Percentiles rank a stretch among this genome's conserved stretches.
Conservation (phyloP, 208 protist species). For the Crithidia thermophila region DNA sequence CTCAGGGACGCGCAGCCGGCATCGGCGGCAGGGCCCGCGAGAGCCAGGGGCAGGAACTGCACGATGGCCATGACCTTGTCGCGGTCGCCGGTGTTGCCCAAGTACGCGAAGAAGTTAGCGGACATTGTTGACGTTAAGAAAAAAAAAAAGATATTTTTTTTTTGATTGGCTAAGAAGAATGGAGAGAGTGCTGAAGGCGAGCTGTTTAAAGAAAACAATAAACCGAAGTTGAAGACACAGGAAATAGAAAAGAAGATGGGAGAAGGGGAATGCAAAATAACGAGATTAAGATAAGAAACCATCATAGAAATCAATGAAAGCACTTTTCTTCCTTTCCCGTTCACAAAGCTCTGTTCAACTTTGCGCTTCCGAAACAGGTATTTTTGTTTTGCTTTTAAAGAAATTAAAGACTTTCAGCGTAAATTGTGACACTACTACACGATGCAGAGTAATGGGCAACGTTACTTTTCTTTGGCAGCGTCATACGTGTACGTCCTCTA, state of each 20-base stretch:
- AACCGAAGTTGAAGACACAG: background rate
- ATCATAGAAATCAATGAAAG: too few species aligned
- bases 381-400: too few species aligned
- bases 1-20: slow-evolving; percentile 60
- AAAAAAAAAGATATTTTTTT: slow-evolving; percentile 17
- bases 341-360: too few species aligned
- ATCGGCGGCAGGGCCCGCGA: slow-evolving; percentile 60
- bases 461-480: too few species aligned
- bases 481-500: too few species aligned
- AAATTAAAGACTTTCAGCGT: background rate
- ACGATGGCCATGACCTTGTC: slow-evolving; percentile 91
- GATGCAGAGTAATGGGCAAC: too few species aligned
- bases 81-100: slow-evolving; percentile 75
- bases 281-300: too few species aligned
- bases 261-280: too few species aligned
- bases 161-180: background rate
- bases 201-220: background rate
- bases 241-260: background rate
- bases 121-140: slow-evolving; percentile 34
- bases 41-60: slow-evolving; percentile 83
- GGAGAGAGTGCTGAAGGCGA: slow-evolving; percentile 9
- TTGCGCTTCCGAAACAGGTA: too few species aligned
- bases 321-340: too few species aligned
- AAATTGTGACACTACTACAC: background rate
- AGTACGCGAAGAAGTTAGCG: slow-evolving; percentile 57